Evolutionary conservation across 441 rosid species (phyloP).

Genomic region (Gossypium gossypioides): DNA sequence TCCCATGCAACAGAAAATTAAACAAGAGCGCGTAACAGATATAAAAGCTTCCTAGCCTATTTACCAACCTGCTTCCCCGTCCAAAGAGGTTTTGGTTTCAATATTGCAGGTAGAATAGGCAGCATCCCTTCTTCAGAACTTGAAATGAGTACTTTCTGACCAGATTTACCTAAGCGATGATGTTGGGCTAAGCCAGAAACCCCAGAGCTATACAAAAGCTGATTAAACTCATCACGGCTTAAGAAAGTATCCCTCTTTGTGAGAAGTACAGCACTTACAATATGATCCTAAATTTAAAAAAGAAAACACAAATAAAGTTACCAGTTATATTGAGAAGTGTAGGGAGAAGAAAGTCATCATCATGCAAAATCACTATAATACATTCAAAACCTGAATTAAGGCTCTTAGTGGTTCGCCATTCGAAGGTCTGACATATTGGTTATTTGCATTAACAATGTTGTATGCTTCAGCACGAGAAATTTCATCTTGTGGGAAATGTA

Average conservation of each 20-base stretch:
- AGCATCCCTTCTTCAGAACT: constrained; percentile 43
- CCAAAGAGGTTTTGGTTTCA: constrained; percentile 92
- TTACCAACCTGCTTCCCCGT: constrained; percentile 89
- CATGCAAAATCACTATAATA: constrained; percentile 3
- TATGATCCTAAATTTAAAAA: constrained; percentile 67
- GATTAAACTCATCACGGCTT: constrained; percentile 58
- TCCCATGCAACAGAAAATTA: neutral
- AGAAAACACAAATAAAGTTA: neutral
- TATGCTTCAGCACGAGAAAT: constrained; percentile 99
- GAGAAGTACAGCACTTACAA: constrained; percentile 79
- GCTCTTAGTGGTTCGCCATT: constrained; percentile 89
- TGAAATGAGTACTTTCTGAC: constrained; percentile 54
- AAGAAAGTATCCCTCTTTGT: constrained; percentile 88
- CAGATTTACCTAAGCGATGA: constrained; percentile 46
- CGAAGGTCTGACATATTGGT: constrained; percentile 91
- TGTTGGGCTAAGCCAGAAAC: constrained; percentile 37
- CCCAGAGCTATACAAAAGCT: constrained; percentile 81
- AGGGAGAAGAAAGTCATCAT: neutral
- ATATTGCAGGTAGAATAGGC: constrained; percentile 52
- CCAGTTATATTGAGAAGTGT: constrained; percentile 11
- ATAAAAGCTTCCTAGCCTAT: constrained; percentile 3
- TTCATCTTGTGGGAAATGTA: constrained; percentile 99
- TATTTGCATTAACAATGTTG: constrained; percentile 95
- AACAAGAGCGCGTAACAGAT: neutral
- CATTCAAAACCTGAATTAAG: constrained; percentile 71